A percentile compares a stretch with the other conserved stretches of the same genome.
phyloP scores from a whole-genome alignment of 2,329 filamentous ascomycete species.

The Aspergillus flavus region DNA sequence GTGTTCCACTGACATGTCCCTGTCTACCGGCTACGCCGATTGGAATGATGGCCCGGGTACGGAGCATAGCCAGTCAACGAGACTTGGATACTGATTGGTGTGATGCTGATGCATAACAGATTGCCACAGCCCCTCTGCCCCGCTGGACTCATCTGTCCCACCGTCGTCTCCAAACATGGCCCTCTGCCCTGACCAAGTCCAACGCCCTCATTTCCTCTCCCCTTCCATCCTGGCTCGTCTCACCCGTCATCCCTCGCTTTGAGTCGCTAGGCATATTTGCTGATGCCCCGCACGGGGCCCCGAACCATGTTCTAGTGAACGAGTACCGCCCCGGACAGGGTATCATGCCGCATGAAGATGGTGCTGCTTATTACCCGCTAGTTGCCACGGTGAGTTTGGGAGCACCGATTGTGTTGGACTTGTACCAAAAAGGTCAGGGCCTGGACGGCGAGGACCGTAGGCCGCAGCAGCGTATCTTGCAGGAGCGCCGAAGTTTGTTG shows the following conservation, averaged over 20 bases:
- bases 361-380: conserved; percentile 79
- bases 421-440: conserved; percentile 62
- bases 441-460: conserved; percentile 14
- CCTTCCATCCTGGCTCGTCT: conserved; percentile 73
- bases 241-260: conserved; percentile 67
- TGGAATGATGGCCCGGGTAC: not conserved
- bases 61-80: not conserved
- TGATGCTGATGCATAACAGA: conserved; percentile 17
- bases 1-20: not conserved
- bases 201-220: conserved; percentile 72
- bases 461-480: conserved; percentile 65
- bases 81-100: conserved; percentile 1
- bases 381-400: conserved; percentile 91
- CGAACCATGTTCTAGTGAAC: conserved; percentile 93
- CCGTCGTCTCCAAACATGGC: conserved; percentile 87
- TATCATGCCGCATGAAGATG: conserved; percentile 98
- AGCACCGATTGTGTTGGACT: conserved; percentile 73
- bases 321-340: conserved; percentile 86
- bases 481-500: conserved; percentile 76
- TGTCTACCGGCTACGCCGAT: not conserved
- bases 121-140: conserved; percentile 66
- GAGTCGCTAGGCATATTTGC: conserved; percentile 54
- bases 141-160: conserved; percentile 88
- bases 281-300: conserved; percentile 70
- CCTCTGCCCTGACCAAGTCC: conserved; percentile 73